Evolutionary conservation across 1,284 basidiomycete species (phyloP), one percentile per base, ranked within the genome.

Genomic region (Heterobasidion parviporum): DNA sequence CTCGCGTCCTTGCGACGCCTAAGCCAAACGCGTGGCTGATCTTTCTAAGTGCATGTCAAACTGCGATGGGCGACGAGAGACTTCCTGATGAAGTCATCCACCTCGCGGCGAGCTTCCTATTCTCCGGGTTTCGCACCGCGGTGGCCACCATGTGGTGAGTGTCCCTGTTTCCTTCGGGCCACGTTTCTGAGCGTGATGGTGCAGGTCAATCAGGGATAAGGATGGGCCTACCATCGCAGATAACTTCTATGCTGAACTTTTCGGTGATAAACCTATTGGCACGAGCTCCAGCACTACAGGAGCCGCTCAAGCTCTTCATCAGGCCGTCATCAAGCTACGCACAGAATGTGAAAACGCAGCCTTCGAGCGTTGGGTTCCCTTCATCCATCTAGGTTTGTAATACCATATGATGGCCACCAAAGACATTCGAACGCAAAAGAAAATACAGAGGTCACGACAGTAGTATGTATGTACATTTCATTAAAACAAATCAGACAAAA

Each of bases 321-420:
- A 60, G 45, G 65, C 67, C 7, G 59, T 68, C 8, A 56, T 57
- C 35, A 47, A 55, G 12, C 38, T 69, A 45, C 54, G 63, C 32
- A 55, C 55, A 45, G 50, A 56, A 16, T 34, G 36, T 12, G 43
- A 49, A 16, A 62, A 61, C 10, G 56, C 57, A 14, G 58, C 63
- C 43, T 57, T 59, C 44, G 57, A 62, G 41, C 58, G 60, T 32
- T 69, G 66, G 66, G 57, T 65, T 10, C 66, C 65, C 5, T 67
- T 67, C 56, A 63, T 68, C 53, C 66, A 68, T 57, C 59, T 66
- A 46, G 66, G 66, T 12, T 51, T 66, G 1, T 64, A 34, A 59
- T 33, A 2, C 16, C 12, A 44, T 16, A 44, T 16, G 41, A 44
- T 16, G 41, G 16, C 41, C 41, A 26, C 4, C 26, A 26, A 26